A percentile compares a stretch with the other conserved stretches of the same genome.
phyloP scores from a whole-genome alignment of 1,139 yeast genomes.

The Sugiyamaella neomexicana region DNA sequence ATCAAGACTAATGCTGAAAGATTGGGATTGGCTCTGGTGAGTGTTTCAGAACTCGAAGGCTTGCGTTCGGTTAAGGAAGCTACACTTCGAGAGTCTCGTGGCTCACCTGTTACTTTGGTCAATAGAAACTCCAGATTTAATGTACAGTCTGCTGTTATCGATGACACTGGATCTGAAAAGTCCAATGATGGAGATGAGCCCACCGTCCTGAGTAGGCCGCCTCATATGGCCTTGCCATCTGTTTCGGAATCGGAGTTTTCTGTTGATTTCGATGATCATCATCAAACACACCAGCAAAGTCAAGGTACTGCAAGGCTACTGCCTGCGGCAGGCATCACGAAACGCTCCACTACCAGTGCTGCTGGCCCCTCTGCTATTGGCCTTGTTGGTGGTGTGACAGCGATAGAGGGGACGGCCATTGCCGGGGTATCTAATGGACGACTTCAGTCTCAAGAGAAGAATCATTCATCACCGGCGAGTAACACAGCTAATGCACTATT shows the following conservation, averaged over 20 bases:
- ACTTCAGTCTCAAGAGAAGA: not conserved
- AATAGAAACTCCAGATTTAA: constrained; percentile 18
- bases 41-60: constrained; percentile 36
- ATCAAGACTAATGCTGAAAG: constrained; percentile 26
- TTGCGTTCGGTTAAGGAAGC: constrained; percentile 22
- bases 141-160: constrained; percentile 31
- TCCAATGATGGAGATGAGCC: constrained; percentile 20
- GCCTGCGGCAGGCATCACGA: constrained; percentile 15
- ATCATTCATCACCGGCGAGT: constrained; percentile 15
- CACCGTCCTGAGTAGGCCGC: constrained; percentile 18
- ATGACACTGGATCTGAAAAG: constrained; percentile 23
- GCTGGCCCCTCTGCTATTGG: constrained; percentile 7
- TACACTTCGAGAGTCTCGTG: constrained; percentile 28
- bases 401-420: not conserved
- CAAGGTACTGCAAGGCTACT: constrained; percentile 3
- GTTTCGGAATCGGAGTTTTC: constrained; percentile 18
- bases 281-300: not conserved
- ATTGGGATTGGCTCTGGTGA: constrained; percentile 46
- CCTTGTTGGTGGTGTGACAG: not conserved
- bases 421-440: constrained; percentile 6
- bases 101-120: constrained; percentile 30
- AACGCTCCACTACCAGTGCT: constrained; percentile 10
- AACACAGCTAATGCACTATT: constrained; percentile 19
- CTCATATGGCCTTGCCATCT: constrained; percentile 22
- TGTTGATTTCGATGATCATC: not conserved